Percentiles rank a stretch among this genome's conserved stretches.
These are phyloP conservation scores for Gossypium herbaceum DNA, from an alignment of 345 rosid genomes.

Conservation along the genomic window DNA sequence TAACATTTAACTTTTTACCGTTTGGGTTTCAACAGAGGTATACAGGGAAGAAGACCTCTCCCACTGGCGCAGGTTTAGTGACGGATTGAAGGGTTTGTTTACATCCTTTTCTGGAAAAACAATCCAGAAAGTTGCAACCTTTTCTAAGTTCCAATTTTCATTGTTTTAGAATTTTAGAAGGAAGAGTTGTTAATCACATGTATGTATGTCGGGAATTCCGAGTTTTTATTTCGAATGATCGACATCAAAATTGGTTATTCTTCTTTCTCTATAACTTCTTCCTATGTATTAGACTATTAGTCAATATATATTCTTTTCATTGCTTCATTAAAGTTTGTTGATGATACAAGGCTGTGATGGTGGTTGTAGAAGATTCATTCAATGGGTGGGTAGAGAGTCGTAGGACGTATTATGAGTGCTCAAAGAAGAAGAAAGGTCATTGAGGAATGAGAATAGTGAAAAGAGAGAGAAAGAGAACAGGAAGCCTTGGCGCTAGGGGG, in stretches of 20 bases:
- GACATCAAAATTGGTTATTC: neutral
- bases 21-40: conserved; percentile 33
- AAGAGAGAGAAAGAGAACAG: too few relatives aligned
- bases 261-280: neutral
- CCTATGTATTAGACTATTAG: neutral
- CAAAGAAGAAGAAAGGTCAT: too few relatives aligned
- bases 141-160: neutral
- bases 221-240: neutral
- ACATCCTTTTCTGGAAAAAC: neutral
- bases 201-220: neutral
- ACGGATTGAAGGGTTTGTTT: conserved; percentile 30
- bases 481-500: too few relatives aligned
- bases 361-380: too few relatives aligned
- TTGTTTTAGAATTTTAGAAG: conserved; percentile 12
- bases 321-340: too few relatives aligned
- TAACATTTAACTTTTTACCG: neutral
- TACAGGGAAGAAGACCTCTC: conserved; percentile 27
- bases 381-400: too few relatives aligned
- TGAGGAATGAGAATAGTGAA: too few relatives aligned
- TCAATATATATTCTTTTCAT: neutral
- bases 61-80: conserved; percentile 27
- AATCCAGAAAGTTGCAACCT: neutral
- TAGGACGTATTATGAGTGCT: too few relatives aligned
- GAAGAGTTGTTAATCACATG: neutral
- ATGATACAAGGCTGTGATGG: too few relatives aligned